Base-by-base conservation (phyloP, 2,329 filamentous ascomycete species). In the Trichoderma koningii region DNA sequence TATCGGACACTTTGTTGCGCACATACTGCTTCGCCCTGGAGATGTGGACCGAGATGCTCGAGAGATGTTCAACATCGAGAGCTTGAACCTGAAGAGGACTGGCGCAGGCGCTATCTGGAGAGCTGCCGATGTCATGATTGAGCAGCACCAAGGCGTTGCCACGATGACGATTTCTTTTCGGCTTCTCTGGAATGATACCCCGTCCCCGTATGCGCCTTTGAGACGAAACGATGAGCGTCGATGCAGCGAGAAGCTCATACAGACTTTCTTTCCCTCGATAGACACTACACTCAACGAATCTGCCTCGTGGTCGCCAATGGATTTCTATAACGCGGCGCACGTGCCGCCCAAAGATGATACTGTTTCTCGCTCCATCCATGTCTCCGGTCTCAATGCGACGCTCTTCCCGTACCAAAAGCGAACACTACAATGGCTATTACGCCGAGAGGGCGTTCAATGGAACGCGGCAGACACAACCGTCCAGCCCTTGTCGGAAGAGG, bases 391-490 rank as follows among this genome's bases (percentile, higher is more conserved):
- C 57, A 77, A 77, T 51, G 81, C 86, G 1, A 78, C 76, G 0
- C 76, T 93, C 0, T 93, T 87, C 72, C 89, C 89, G 0, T 93
- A 92, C 66, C 91, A 93, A 74, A 85, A 85, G 63, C 80, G 89
- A 66, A 85, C 89, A 1, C 80, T 93, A 2, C 81, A 87, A 55
- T 94, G 90, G 90, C 78, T 93, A 65, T 74, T 93, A 52, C 76
- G 77, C 48, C 83, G 88, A 52, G 91, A 94, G 76, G 86, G 87
- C 5, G 82, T 86, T 3, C 72, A 77, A 23, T 87, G 83, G 81
- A 72, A 69, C 5, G 56, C 62, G 28, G 69, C 60, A 17, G 53
- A 64, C 38, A 52, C 59, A 9, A 26, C 50, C 17, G 51, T 76
- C n/a, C 63, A 71, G 26, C 63, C 69, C 7, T 50, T 72, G 14